Evolutionary conservation across 768 basidiomycete genomes (phyloP).

Genomic region (Mycena pura): DNA sequence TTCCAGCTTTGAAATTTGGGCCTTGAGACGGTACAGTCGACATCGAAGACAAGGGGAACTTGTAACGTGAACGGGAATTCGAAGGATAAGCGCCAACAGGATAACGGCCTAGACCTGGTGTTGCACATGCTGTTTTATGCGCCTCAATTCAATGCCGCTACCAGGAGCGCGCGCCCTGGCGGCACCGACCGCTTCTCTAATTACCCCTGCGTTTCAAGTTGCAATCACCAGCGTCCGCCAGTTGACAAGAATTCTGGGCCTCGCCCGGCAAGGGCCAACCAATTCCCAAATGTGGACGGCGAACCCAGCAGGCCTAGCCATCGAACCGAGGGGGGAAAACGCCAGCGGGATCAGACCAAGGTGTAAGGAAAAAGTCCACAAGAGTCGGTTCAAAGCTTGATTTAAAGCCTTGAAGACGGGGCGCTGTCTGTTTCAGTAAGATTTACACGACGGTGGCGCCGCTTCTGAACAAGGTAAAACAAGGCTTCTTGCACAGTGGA

Average conservation of each 20-base stretch:
- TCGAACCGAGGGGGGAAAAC: too few relatives aligned
- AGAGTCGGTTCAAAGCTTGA: too few relatives aligned
- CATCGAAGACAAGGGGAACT: slow-evolving; percentile 1
- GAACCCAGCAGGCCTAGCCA: background rate
- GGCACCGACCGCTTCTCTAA: too few relatives aligned
- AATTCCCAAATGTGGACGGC: background rate
- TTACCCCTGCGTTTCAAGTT: too few relatives aligned
- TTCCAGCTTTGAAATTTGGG: background rate
- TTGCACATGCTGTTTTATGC: background rate
- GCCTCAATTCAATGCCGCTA: background rate
- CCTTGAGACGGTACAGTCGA: background rate
- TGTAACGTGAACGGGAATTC: background rate
- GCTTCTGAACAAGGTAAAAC: too few relatives aligned
- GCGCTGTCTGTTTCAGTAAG: too few relatives aligned
- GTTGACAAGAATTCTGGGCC: slow-evolving; percentile 7
- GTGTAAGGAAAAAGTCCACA: too few relatives aligned
- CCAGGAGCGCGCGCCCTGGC: background rate
- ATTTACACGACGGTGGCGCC: too few relatives aligned
- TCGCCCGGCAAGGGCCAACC: background rate
- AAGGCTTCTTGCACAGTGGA: too few relatives aligned
- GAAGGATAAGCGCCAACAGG: background rate
- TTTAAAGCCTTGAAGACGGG: too few relatives aligned
- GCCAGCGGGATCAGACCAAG: too few relatives aligned
- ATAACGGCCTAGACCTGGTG: slow-evolving; percentile 3
- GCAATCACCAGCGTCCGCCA: too few relatives aligned